Evolutionary conservation across 2,329 filamentous ascomycete species (phyloP).

Genomic region (Acephala macrosclerotiorum): DNA sequence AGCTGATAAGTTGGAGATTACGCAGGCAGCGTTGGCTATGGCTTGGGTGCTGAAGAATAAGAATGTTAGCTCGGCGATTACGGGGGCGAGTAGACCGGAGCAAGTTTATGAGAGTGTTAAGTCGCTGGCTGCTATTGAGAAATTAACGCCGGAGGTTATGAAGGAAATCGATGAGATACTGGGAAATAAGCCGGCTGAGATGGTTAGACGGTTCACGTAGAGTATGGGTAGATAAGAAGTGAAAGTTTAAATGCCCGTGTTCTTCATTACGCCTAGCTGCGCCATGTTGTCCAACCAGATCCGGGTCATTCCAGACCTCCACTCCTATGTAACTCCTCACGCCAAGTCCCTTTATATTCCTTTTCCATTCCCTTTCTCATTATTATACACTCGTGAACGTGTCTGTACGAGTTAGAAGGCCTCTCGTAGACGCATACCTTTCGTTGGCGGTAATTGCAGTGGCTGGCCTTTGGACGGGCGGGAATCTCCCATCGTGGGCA

Average conservation of each 20-base stretch:
- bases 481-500: neutral
- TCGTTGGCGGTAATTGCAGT: conserved; percentile 10
- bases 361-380: neutral
- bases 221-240: neutral
- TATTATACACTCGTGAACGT: conserved; percentile 12
- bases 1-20: conserved; percentile 67
- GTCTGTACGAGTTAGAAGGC: conserved; percentile 21
- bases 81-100: conserved; percentile 62
- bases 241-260: neutral
- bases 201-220: conserved; percentile 36
- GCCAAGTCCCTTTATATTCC: neutral
- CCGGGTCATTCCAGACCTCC: neutral
- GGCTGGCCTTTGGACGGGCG: neutral
- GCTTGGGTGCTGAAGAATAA: conserved; percentile 70
- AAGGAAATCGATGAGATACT: conserved; percentile 65
- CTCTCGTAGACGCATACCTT: conserved; percentile 22
- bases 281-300: neutral
- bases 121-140: conserved; percentile 59
- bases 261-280: neutral
- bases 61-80: conserved; percentile 67
- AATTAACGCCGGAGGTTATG: conserved; percentile 65
- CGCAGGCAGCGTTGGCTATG: conserved; percentile 57
- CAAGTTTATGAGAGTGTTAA: conserved; percentile 67
- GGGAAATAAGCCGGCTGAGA: conserved; percentile 61
- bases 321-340: too few relatives aligned